Conservation (phyloP, 805 yeast genomes). For the Candida morakotiae region DNA sequence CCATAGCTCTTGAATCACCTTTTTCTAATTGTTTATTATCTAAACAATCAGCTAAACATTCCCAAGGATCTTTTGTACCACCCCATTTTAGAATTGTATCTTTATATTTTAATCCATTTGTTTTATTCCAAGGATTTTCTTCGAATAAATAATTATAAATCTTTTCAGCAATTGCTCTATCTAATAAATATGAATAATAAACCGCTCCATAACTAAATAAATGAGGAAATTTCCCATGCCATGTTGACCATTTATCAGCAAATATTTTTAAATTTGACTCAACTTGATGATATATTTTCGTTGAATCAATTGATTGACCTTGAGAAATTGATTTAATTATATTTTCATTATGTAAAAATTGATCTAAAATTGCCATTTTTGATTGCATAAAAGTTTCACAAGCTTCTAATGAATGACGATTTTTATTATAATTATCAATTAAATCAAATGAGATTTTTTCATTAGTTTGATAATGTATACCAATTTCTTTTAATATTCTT, state of each 20-base stretch:
- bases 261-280: constrained; percentile 59
- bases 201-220: constrained; percentile 90
- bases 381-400: constrained; percentile 84
- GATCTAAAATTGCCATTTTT: constrained; percentile 87
- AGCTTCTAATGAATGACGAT: constrained; percentile 50
- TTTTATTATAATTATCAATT: constrained; percentile 48
- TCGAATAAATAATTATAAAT: constrained; percentile 75
- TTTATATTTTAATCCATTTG: constrained; percentile 73
- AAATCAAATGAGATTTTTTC: constrained; percentile 51
- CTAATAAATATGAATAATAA: constrained; percentile 87
- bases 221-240: constrained; percentile 96
- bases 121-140: constrained; percentile 63
- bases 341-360: constrained; percentile 56
- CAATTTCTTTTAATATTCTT: constrained; percentile 68
- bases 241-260: constrained; percentile 65
- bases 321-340: constrained; percentile 12
- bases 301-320: constrained; percentile 45
- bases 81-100: constrained; percentile 84
- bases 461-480: constrained; percentile 66
- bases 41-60: constrained; percentile 73
- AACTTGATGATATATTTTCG: constrained; percentile 59
- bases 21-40: constrained; percentile 54
- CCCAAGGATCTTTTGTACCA: constrained; percentile 88
- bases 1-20: constrained; percentile 76
- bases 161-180: constrained; percentile 85